Conservation (phyloP, 257 asterid species). For the Eustoma russellianum region DNA sequence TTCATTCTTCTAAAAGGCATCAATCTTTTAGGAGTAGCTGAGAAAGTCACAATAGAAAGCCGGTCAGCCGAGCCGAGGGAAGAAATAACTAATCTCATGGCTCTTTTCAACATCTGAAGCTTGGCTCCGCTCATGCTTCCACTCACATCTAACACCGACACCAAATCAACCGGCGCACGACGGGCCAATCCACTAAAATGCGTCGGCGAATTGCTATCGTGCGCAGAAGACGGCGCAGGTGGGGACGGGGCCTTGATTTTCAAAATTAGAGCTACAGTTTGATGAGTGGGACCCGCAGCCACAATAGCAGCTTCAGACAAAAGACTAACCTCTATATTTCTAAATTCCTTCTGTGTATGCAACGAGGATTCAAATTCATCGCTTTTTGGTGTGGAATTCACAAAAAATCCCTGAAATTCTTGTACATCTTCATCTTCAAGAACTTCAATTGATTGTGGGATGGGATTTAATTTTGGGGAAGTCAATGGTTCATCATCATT, state of each 20-base stretch:
- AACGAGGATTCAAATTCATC: constrained; percentile 10
- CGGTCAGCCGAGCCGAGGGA: constrained; percentile 89
- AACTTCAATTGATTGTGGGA: constrained; percentile 21
- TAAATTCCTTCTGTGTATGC: constrained; percentile 7
- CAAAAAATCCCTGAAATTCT: constrained; percentile 74
- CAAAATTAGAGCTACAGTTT: constrained; percentile 57
- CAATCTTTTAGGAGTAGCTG: constrained; percentile 53
- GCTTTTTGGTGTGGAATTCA: constrained; percentile 41
- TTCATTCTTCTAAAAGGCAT: constrained; percentile 66
- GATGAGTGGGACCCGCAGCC: constrained; percentile 41
- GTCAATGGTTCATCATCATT: constrained; percentile 73
- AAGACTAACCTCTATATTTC: constrained; percentile 42
- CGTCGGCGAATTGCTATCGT: constrained; percentile 4
- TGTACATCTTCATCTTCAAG: constrained; percentile 23
- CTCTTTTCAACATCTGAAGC: constrained; percentile 83
- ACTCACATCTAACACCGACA: constrained; percentile 74
- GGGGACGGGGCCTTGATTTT: constrained; percentile 53
- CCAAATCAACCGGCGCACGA: constrained; percentile 87
- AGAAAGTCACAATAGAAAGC: constrained; percentile 57
- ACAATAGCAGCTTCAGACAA: constrained; percentile 70
- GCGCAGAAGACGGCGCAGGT: constrained; percentile 20
- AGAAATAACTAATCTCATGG: constrained; percentile 77
- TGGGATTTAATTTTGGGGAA: constrained; percentile 42
- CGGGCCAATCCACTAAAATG: constrained; percentile 25
- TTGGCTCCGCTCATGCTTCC: constrained; percentile 76